Percentiles rank a stretch among this genome's conserved stretches.
Evolutionary conservation across 129 eudicot species (phyloP).

Genomic region (Helianthus tuberosus): DNA sequence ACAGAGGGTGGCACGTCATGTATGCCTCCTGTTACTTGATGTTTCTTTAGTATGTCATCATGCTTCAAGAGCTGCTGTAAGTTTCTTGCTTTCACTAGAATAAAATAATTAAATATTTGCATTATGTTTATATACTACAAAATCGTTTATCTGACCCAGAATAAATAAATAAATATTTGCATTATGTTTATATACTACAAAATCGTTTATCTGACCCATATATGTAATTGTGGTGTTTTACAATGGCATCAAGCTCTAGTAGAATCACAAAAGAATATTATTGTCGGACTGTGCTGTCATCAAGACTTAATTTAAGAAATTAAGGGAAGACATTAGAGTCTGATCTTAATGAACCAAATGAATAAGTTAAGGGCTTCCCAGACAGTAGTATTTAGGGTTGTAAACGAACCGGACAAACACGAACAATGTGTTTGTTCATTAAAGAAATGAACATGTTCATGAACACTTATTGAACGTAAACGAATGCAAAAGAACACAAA

Average conservation of each 20-base stretch:
- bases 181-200: slow-evolving; percentile 12
- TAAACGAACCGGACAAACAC: no score
- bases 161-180: neutral
- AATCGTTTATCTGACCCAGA: neutral
- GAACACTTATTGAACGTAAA: no score
- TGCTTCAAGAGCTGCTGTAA: slow-evolving; percentile 78
- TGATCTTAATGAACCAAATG: neutral
- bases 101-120: neutral
- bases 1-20: slow-evolving; percentile 81
- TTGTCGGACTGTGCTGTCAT: slow-evolving; percentile 2
- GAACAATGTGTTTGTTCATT: no score
- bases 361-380: neutral
- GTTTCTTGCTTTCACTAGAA: slow-evolving; percentile 38
- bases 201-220: neutral
- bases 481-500: no score
- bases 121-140: slow-evolving; percentile 12
- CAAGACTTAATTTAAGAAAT: neutral
- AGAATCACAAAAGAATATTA: slow-evolving; percentile 8
- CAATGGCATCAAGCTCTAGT: slow-evolving; percentile 13
- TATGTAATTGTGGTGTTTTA: slow-evolving; percentile 3
- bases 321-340: neutral
- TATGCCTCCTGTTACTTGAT: slow-evolving; percentile 85
- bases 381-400: neutral
- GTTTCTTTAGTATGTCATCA: slow-evolving; percentile 68
- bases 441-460: no score